These are phyloP conservation scores for Euphorbia schlechtendalii DNA, from an alignment of 441 rosid genomes.

Conservation along the genomic window DNA sequence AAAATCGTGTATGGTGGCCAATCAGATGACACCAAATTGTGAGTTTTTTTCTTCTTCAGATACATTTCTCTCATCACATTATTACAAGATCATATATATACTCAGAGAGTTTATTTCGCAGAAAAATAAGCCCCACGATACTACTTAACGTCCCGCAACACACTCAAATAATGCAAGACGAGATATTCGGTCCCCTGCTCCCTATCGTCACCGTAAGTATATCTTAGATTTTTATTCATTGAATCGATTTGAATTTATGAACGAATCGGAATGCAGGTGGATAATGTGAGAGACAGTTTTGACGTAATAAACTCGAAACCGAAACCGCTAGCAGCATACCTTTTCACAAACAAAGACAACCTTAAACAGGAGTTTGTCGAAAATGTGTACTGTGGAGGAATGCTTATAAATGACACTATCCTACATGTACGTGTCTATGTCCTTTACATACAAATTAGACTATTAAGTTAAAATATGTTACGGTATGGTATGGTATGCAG, in stretches of 20 bases:
- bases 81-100: neutral
- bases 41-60: conserved; percentile 19
- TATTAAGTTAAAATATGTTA: too few relatives aligned
- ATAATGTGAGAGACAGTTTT: conserved; percentile 50
- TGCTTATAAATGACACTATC: conserved; percentile 61
- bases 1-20: conserved; percentile 76
- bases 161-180: conserved; percentile 57
- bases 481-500: conserved; percentile 23
- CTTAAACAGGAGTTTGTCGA: conserved; percentile 44
- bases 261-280: conserved; percentile 48
- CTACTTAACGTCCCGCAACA: conserved; percentile 51
- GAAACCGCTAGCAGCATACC: conserved; percentile 58
- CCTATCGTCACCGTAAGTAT: conserved; percentile 42
- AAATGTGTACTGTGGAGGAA: conserved; percentile 61
- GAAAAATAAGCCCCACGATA: conserved; percentile 55
- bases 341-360: conserved; percentile 52
- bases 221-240: too few relatives aligned
- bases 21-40: conserved; percentile 56
- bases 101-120: conserved; percentile 13
- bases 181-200: conserved; percentile 70
- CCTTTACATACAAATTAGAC: too few relatives aligned
- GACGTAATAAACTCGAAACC: conserved; percentile 44
- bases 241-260: neutral
- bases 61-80: too few relatives aligned
- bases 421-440: conserved; percentile 38